These are phyloP conservation scores for Hypoxylon sp. DNA, from an alignment of 2,329 filamentous ascomycete genomes.

Conservation along the genomic window DNA sequence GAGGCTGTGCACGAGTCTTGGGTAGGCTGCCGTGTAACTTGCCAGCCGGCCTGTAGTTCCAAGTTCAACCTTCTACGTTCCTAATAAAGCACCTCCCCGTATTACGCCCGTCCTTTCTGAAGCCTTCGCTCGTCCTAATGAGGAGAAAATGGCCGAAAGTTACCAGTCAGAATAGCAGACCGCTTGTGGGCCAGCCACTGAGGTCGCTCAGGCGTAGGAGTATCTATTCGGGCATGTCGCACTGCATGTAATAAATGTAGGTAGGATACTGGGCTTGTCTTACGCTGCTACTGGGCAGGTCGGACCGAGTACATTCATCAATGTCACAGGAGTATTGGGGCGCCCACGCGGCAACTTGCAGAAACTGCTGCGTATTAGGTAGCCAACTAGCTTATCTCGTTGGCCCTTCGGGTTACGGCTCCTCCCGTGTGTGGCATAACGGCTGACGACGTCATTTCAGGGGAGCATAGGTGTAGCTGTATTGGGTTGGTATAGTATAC, in stretches of 20 bases:
- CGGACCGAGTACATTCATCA: slow-evolving; percentile 39
- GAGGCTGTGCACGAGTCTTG: slow-evolving; percentile 31
- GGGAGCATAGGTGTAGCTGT: slow-evolving; percentile 17
- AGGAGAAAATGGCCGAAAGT: slow-evolving; percentile 38
- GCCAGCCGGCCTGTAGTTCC: slow-evolving; percentile 19
- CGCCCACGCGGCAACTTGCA: slow-evolving; percentile 42
- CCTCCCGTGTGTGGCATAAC: slow-evolving; percentile 24
- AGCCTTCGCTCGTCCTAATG: slow-evolving; percentile 22
- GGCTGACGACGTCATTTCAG: slow-evolving; percentile 35
- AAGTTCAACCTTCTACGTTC: slow-evolving; percentile 25
- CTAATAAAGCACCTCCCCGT: slow-evolving; percentile 35
- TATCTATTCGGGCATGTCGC: slow-evolving; percentile 29
- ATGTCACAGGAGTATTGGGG: slow-evolving; percentile 32
- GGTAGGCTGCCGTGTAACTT: slow-evolving; percentile 25
- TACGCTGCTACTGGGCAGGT: slow-evolving; percentile 37
- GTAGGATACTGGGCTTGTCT: slow-evolving; percentile 20
- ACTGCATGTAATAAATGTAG: slow-evolving; percentile 39
- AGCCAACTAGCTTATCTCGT: slow-evolving; percentile 30
- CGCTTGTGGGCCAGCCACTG: slow-evolving; percentile 25
- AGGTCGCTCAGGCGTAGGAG: slow-evolving; percentile 5
- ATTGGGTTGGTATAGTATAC: slow-evolving; percentile 19
- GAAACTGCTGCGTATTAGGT: slow-evolving; percentile 14
- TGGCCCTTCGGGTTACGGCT: slow-evolving; percentile 16
- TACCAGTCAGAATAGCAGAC: slow-evolving; percentile 32
- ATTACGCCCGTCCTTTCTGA: slow-evolving; percentile 22